phyloP scores from a whole-genome alignment of 2,329 filamentous ascomycete species.

The Neofusicoccum cordaticola region DNA sequence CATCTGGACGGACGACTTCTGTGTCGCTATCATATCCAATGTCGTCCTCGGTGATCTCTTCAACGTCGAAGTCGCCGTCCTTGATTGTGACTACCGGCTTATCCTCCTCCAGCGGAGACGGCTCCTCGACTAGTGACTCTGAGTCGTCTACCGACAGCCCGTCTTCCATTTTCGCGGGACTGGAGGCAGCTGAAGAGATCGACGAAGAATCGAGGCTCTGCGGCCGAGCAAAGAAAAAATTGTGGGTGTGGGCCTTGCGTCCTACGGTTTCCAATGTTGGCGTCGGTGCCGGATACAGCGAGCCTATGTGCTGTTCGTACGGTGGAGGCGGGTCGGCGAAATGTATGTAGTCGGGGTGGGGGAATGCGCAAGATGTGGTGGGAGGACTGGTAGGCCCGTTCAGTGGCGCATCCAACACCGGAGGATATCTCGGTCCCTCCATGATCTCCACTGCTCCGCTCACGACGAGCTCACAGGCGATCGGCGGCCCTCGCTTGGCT shows the following conservation, averaged over 20 bases:
- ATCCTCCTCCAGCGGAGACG: slow-evolving; percentile 19
- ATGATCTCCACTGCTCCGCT: slow-evolving; percentile 21
- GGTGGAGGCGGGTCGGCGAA: slow-evolving; percentile 33
- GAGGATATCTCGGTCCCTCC: slow-evolving; percentile 31
- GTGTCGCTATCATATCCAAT: slow-evolving; percentile 38
- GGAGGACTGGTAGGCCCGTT: slow-evolving; percentile 37
- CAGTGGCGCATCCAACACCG: slow-evolving; percentile 27
- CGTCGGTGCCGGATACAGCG: slow-evolving; percentile 31
- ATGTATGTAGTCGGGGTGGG: not conserved
- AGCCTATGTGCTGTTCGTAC: slow-evolving; percentile 32
- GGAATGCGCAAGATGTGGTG: slow-evolving; percentile 32
- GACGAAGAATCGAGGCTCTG: slow-evolving; percentile 36
- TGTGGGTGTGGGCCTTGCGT: slow-evolving; percentile 33
- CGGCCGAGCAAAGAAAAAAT: slow-evolving; percentile 37
- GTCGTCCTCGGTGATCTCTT: slow-evolving; percentile 41
- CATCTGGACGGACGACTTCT: slow-evolving; percentile 44
- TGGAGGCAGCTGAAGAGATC: slow-evolving; percentile 36
- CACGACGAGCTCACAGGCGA: not conserved
- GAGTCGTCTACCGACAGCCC: slow-evolving; percentile 29
- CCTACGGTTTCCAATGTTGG: slow-evolving; percentile 37
- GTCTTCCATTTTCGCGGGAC: slow-evolving; percentile 31
- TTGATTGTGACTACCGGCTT: slow-evolving; percentile 21
- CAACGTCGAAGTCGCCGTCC: slow-evolving; percentile 39
- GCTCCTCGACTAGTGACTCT: slow-evolving; percentile 23
- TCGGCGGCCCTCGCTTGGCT: not conserved